Conservation (phyloP, 2,329 filamentous ascomycete genomes). For the Fusarium staphyleae region DNA sequence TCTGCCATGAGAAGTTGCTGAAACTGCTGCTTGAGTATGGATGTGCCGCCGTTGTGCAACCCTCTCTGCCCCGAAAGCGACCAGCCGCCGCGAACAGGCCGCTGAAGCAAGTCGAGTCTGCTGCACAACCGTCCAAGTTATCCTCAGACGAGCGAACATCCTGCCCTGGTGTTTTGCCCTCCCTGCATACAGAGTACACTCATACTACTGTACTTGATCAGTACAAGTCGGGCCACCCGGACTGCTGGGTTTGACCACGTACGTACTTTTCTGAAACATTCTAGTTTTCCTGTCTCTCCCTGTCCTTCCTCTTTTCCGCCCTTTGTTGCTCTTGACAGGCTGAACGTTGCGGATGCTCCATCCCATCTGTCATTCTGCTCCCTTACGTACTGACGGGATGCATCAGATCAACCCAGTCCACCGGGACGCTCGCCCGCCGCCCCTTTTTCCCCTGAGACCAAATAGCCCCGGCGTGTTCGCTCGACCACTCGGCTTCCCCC, state of each 20-base stretch:
- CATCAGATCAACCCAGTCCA: constrained; percentile 44
- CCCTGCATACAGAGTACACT: constrained; percentile 15
- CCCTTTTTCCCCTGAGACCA: constrained; percentile 42
- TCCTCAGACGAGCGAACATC: constrained; percentile 5
- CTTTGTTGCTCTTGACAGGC: constrained; percentile 9
- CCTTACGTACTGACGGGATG: constrained; percentile 34
- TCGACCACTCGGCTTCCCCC: constrained; percentile 42
- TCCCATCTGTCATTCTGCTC: constrained; percentile 36
- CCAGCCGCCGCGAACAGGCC: constrained; percentile 3
- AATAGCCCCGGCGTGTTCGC: constrained; percentile 17
- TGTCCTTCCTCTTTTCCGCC: constrained; percentile 19
- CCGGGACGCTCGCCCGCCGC: constrained; percentile 41
- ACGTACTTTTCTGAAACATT: constrained; percentile 32
- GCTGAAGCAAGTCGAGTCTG: constrained; percentile 1
- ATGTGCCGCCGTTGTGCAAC: constrained; percentile 15
- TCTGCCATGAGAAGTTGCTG: constrained; percentile 22
- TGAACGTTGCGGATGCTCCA: constrained; percentile 10
- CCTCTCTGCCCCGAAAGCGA: constrained; percentile 12
- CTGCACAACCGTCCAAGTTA: neutral
- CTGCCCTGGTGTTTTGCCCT: constrained; percentile 10
- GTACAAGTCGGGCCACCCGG: constrained; percentile 31
- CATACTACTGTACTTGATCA: constrained; percentile 9
- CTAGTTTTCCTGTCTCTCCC: constrained; percentile 8
- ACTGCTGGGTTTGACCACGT: constrained; percentile 26
- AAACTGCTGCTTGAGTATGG: neutral